Conservation (phyloP, 2,329 filamentous ascomycete species). For the Bimuria novae-zelandiae region DNA sequence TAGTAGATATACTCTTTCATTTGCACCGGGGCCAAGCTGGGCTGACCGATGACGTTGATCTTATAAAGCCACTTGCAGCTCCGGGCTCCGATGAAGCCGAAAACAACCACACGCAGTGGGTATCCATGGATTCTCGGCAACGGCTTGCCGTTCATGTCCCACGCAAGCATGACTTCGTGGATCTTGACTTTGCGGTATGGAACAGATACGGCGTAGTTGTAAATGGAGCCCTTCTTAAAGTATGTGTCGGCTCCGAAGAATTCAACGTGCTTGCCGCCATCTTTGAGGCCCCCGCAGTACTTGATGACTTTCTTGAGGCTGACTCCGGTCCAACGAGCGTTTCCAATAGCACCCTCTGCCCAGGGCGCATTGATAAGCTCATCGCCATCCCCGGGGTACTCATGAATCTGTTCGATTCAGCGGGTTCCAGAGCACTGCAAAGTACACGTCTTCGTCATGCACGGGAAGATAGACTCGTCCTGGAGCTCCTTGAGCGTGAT, state of each 20-base stretch:
- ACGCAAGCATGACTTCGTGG: constrained; percentile 69
- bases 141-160: constrained; percentile 72
- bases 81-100: constrained; percentile 69
- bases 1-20: constrained; percentile 71
- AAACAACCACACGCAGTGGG: constrained; percentile 65
- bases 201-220: constrained; percentile 70
- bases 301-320: constrained; percentile 73
- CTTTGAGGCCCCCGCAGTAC: constrained; percentile 65
- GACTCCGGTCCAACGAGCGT: constrained; percentile 66
- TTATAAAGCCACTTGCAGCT: constrained; percentile 67
- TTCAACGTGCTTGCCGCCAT: constrained; percentile 65
- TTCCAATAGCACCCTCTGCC: constrained; percentile 66
- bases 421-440: constrained; percentile 72
- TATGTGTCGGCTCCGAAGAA: constrained; percentile 74
- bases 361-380: constrained; percentile 54
- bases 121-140: constrained; percentile 69
- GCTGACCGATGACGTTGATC: constrained; percentile 63
- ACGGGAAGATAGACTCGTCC: constrained; percentile 64
- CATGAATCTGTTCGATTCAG: constrained; percentile 68
- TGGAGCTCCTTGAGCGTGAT: constrained; percentile 65
- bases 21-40: constrained; percentile 65
- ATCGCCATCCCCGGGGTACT: constrained; percentile 70
- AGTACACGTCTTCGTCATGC: constrained; percentile 62
- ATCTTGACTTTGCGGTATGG: constrained; percentile 70
- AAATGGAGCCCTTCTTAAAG: constrained; percentile 69